Conservation (phyloP, 257 asterid species). For the Galeopsis tetrahit region DNA sequence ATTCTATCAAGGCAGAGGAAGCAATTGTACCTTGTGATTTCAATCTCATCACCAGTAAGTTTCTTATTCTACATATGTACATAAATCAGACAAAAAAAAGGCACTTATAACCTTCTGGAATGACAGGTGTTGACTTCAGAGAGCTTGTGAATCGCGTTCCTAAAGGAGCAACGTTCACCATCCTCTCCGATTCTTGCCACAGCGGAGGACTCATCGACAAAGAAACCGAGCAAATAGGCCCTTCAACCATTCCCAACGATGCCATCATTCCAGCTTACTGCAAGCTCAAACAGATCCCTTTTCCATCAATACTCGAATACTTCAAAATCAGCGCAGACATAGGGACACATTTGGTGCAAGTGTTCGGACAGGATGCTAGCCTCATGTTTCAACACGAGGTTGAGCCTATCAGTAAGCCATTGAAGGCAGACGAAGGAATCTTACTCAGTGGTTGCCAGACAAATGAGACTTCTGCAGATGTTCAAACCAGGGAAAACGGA, state of each 20-base stretch:
- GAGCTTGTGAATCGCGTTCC: slow-evolving; percentile 74
- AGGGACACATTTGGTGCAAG: slow-evolving; percentile 61
- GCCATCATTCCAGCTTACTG: slow-evolving; percentile 3
- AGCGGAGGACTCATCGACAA: slow-evolving; percentile 94
- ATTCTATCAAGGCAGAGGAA: slow-evolving; percentile 50
- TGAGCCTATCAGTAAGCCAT: slow-evolving; percentile 39
- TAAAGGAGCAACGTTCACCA: slow-evolving; percentile 72
- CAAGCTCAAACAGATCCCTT: slow-evolving; percentile 58
- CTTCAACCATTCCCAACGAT: slow-evolving; percentile 30
- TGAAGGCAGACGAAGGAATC: slow-evolving; percentile 74
- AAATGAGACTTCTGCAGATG: slow-evolving; percentile 75
- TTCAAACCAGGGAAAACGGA: slow-evolving; percentile 41
- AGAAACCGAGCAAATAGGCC: slow-evolving; percentile 87
- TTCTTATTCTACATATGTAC: neutral
- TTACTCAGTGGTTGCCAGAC: slow-evolving; percentile 80
- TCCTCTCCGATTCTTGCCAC: slow-evolving; percentile 89
- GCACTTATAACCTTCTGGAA: neutral
- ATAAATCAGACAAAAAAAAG: neutral
- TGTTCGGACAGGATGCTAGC: slow-evolving; percentile 69
- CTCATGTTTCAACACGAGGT: slow-evolving; percentile 50
- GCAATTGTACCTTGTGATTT: slow-evolving; percentile 82
- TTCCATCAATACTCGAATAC: slow-evolving; percentile 49
- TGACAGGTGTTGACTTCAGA: slow-evolving; percentile 75
- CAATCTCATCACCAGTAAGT: slow-evolving; percentile 81
- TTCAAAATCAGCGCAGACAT: slow-evolving; percentile 56